Conservation (phyloP, 192 early-diverging fungal species). For the Mortierella hygrophila region DNA sequence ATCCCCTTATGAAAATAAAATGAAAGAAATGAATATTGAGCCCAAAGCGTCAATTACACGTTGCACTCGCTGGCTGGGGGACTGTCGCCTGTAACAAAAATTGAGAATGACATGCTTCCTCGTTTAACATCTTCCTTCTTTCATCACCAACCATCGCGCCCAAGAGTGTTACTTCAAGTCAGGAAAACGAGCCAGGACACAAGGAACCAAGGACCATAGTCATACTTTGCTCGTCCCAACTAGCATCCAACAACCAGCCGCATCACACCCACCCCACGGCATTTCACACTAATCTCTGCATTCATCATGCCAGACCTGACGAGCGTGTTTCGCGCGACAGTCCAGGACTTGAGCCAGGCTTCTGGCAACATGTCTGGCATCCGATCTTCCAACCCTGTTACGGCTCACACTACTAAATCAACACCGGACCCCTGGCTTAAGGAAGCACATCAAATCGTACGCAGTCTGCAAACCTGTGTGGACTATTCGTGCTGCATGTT, state of each 20-base stretch:
- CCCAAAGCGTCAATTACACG: background rate
- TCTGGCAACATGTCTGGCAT: conserved; percentile 1
- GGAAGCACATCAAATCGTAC: conserved; percentile 50
- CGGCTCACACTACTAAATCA: background rate
- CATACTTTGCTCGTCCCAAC: no score
- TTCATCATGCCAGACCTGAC: conserved; percentile 51
- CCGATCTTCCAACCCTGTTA: background rate
- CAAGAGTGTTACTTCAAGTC: no score
- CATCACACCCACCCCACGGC: no score
- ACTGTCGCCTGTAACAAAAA: no score
- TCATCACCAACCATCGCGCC: no score
- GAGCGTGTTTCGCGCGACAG: conserved; percentile 40
- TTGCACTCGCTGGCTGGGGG: background rate
- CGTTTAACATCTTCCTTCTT: no score
- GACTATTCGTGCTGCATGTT: background rate
- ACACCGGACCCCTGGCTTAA: conserved; percentile 37
- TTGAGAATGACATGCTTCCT: no score
- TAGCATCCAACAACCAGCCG: no score
- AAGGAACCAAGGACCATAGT: no score
- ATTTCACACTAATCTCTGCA: no score
- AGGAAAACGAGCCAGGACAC: no score
- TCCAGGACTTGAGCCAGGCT: conserved; percentile 39
- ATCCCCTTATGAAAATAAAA: background rate
- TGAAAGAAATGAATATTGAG: background rate
- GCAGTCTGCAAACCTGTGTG: background rate